These are phyloP conservation scores for Fusarium kyushuense DNA, from an alignment of 2,329 filamentous ascomycete genomes.

Conservation along the genomic window DNA sequence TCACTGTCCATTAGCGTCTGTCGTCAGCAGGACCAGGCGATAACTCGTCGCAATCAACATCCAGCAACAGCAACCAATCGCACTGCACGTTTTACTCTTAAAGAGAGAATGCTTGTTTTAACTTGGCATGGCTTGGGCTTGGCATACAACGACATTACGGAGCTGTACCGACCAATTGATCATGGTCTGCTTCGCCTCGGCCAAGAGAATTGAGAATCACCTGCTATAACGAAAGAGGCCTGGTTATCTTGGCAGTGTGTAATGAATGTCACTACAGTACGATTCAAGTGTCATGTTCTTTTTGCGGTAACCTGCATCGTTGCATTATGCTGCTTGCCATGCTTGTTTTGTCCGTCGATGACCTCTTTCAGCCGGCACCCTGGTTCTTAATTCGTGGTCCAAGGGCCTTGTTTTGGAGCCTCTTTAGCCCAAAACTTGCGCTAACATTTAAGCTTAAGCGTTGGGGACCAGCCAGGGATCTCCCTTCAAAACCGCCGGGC, in stretches of 20 bases:
- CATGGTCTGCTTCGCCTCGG: constrained; percentile 33
- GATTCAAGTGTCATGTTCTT: not conserved
- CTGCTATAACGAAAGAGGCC: constrained; percentile 31
- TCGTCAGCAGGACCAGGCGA: constrained; percentile 29
- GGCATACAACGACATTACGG: constrained; percentile 32
- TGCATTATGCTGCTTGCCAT: constrained; percentile 13
- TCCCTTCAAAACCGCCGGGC: constrained; percentile 9
- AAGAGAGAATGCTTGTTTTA: constrained; percentile 36
- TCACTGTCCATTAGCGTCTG: constrained; percentile 36
- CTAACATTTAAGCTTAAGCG: constrained; percentile 44
- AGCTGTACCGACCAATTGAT: constrained; percentile 7
- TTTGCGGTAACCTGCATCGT: constrained; percentile 21
- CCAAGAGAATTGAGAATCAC: constrained; percentile 35
- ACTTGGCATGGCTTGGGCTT: constrained; percentile 42
- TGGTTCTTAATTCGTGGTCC: not conserved
- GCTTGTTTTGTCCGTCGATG: constrained; percentile 12
- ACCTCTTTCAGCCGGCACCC: constrained; percentile 13
- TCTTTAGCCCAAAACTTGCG: constrained; percentile 25
- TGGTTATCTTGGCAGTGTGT: constrained; percentile 24
- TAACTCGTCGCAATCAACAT: constrained; percentile 15
- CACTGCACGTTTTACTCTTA: not conserved
- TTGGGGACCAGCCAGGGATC: constrained; percentile 27
- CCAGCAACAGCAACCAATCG: constrained; percentile 30
- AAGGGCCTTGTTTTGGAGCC: constrained; percentile 20
- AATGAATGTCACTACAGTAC: constrained; percentile 22